Base-by-base conservation (phyloP, 257 asterid species). In the Salvia hispanica region DNA sequence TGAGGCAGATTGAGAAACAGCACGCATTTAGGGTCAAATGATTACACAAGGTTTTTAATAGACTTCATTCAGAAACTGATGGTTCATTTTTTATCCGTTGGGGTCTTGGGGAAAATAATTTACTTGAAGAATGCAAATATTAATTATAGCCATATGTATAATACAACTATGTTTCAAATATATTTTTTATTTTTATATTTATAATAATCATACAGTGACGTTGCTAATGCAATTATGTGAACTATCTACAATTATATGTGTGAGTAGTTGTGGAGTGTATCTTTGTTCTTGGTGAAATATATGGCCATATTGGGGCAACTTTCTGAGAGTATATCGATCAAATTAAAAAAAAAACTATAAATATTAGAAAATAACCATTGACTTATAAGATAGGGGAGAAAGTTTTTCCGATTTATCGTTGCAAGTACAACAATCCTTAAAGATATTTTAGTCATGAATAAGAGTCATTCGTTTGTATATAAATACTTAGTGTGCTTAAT, bases 211-310 rank as follows among this genome's bases (percentile, higher is more conserved):
- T 25, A 54, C 5, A 54, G 44, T 16, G 52, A 58, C 58, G 61
- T 48, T 59, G 59, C 58, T 42, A 59, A 48, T 33, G 31, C 36
- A 21, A 15, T 31, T 69, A 66, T 52, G 25, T 4, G 28, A 31
- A 37, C 14, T 31, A 12, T 40, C 12, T 54, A 44, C 64, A 54
- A 67, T 67, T 21, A 67, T 52, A 52, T 11, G 62, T 66, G 13
- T 1, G 31, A 25, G 43, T 66, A 66, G 61, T 7, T 50, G 55
- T 67, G 57, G 16, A 44, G 11, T 11, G 4, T 25, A 21, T 28
- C 45, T 55, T 31, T 43, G 31, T 25, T 25, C 31, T 64, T 33
- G 21, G 37, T 50, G 7, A 37, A 48, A 33, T 13, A n/a, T n/a
- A n/a, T n/a, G n/a, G n/a, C n/a, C n/a, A n/a, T n/a, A n/a, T n/a